Evolutionary conservation across 2,329 filamentous ascomycete species (phyloP).

Genomic region (Penicillium italicum): DNA sequence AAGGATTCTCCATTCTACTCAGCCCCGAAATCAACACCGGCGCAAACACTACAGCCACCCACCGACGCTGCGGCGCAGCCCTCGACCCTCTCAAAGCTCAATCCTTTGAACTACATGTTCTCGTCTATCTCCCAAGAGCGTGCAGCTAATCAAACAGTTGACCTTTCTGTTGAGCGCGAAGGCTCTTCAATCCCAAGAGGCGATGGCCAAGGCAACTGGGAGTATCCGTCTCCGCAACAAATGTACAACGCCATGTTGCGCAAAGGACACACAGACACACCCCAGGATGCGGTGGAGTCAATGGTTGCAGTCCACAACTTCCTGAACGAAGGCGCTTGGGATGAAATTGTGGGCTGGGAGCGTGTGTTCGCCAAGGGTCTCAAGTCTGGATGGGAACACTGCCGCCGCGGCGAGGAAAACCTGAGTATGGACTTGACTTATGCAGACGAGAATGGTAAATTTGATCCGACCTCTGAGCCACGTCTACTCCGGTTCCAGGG

Average conservation of each 20-base stretch:
- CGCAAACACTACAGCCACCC: slow-evolving; percentile 32
- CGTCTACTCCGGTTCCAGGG: slow-evolving; percentile 84
- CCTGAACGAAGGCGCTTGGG: slow-evolving; percentile 94
- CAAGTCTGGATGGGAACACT: slow-evolving; percentile 67
- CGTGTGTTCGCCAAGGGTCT: slow-evolving; percentile 74
- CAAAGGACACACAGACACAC: slow-evolving; percentile 93
- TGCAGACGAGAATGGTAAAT: slow-evolving; percentile 40
- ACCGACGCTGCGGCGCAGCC: slow-evolving; percentile 28
- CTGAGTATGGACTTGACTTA: slow-evolving; percentile 54
- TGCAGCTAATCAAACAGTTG: slow-evolving; percentile 66
- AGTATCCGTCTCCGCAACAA: slow-evolving; percentile 96
- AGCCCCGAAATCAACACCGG: slow-evolving; percentile 31
- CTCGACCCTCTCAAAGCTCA: slow-evolving; percentile 63
- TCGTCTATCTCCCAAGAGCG: slow-evolving; percentile 75
- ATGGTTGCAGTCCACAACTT: slow-evolving; percentile 99
- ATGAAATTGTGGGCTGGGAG: slow-evolving; percentile 93
- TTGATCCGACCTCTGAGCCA: slow-evolving; percentile 52
- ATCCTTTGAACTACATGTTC: slow-evolving; percentile 95
- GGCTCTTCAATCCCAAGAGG: slow-evolving; percentile 87
- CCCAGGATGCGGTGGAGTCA: slow-evolving; percentile 84
- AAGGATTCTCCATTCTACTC: slow-evolving; percentile 49
- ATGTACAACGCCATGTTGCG: slow-evolving; percentile 99
- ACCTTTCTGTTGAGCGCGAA: slow-evolving; percentile 77
- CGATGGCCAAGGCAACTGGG: slow-evolving; percentile 74
- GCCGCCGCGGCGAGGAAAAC: slow-evolving; percentile 69